A percentile compares a stretch with the other conserved stretches of the same genome.
Evolutionary conservation across 202 grass and related monocot genomes (phyloP).

Genomic region (Elaeis oleifera): DNA sequence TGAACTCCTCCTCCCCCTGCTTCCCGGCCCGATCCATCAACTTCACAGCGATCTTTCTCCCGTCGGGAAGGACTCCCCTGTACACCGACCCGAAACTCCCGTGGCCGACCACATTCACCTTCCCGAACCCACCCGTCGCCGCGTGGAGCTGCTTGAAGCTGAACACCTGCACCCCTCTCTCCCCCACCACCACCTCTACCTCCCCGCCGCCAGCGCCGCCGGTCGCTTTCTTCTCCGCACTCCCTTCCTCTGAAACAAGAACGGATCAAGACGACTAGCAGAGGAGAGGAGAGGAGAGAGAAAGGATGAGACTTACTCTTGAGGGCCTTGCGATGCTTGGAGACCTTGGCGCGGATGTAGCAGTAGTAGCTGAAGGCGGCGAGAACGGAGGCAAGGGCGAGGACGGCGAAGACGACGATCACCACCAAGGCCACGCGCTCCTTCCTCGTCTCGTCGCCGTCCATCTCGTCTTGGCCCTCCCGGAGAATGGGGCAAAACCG

Average conservation of each 20-base stretch:
- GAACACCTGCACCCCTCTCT: constrained; percentile 17
- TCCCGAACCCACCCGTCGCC: constrained; percentile 15
- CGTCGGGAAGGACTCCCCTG: constrained; percentile 2
- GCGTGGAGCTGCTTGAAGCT: constrained; percentile 19
- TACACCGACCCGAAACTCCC: constrained; percentile 22
- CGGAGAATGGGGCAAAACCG: too few species aligned
- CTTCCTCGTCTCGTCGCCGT: constrained; percentile 10
- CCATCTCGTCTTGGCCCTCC: neutral
- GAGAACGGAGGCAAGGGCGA: constrained; percentile 14
- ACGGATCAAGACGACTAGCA: too few species aligned
- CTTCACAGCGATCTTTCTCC: constrained; percentile 21
- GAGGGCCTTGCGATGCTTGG: constrained; percentile 3
- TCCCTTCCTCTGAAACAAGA: too few species aligned
- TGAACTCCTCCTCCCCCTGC: constrained; percentile 19
- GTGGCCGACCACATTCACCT: constrained; percentile 9
- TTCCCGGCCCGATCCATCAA: constrained; percentile 5
- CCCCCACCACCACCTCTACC: too few species aligned
- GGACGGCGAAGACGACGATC: constrained; percentile 15
- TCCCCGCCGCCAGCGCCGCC: neutral
- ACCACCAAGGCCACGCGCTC: constrained; percentile 15
- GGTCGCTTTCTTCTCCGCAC: neutral
- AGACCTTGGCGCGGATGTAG: constrained; percentile 19
- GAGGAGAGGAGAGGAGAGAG: too few species aligned
- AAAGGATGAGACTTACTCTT: neutral
- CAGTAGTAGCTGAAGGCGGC: constrained; percentile 17